Percentiles rank a stretch among this genome's conserved stretches.
These are phyloP conservation scores for Pseudozyma tsukubaensis DNA, from an alignment of 1,284 basidiomycete species.

Conservation along the genomic window DNA sequence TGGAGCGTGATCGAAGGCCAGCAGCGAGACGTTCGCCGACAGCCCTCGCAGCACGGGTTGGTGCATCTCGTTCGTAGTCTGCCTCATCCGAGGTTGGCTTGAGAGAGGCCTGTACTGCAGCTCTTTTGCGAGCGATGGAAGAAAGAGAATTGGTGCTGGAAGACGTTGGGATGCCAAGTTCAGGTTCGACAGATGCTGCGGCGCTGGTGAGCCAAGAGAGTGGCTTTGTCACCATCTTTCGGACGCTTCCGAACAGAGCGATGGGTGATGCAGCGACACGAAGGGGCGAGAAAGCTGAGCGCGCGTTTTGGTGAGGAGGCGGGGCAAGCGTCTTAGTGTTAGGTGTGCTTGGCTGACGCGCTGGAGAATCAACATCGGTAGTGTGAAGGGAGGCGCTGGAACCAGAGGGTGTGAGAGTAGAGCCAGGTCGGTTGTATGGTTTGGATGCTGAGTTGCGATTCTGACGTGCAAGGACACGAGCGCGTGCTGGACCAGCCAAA, in stretches of 20 bases:
- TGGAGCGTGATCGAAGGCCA: slow-evolving; percentile 39
- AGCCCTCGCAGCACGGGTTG: slow-evolving; percentile 47
- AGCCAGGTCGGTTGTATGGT: slow-evolving; percentile 45
- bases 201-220: slow-evolving; percentile 51
- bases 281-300: slow-evolving; percentile 47
- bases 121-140: slow-evolving; percentile 40
- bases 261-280: slow-evolving; percentile 46
- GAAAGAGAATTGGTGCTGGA: slow-evolving; percentile 49
- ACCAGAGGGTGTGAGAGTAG: slow-evolving; percentile 12
- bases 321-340: neutral
- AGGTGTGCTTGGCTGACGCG: slow-evolving; percentile 22
- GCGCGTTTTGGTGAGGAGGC: slow-evolving; percentile 18
- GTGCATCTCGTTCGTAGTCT: slow-evolving; percentile 30
- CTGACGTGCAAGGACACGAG: slow-evolving; percentile 44
- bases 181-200: slow-evolving; percentile 24
- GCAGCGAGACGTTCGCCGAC: slow-evolving; percentile 49
- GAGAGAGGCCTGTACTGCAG: slow-evolving; percentile 31
- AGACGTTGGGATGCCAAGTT: slow-evolving; percentile 43
- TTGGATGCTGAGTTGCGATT: slow-evolving; percentile 43
- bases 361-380: slow-evolving; percentile 18
- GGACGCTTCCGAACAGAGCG: slow-evolving; percentile 50
- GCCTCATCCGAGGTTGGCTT: slow-evolving; percentile 10
- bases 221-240: slow-evolving; percentile 52
- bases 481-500: slow-evolving; percentile 41
- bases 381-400: slow-evolving; percentile 24